phyloP scores from a whole-genome alignment of 768 basidiomycete genomes.

The Nidularia pulvinata region DNA sequence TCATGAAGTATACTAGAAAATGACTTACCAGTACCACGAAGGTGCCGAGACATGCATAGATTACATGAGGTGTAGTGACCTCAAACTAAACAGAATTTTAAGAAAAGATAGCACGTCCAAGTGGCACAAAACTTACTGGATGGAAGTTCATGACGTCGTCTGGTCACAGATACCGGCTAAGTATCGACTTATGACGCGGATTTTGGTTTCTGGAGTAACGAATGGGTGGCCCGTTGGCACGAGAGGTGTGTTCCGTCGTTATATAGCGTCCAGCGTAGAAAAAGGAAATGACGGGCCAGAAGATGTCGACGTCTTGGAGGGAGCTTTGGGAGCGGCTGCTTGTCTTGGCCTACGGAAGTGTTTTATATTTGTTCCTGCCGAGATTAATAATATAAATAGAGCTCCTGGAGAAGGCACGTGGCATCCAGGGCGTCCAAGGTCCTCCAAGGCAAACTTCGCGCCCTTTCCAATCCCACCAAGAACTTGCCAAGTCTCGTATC shows the following conservation, averaged over 20 bases:
- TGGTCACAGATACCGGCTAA: too few relatives aligned
- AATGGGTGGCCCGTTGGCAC: too few relatives aligned
- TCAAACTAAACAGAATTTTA: conserved; percentile 43
- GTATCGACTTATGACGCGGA: too few relatives aligned
- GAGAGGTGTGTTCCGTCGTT: too few relatives aligned
- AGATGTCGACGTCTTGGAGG: conserved; percentile 7
- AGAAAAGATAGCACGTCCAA: conserved; percentile 3
- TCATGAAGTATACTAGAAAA: neutral
- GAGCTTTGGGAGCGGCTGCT: too few relatives aligned
- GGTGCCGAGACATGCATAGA: conserved; percentile 77
- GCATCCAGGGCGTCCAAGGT: neutral
- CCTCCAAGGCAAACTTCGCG: conserved; percentile 1
- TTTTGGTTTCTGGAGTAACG: too few relatives aligned
- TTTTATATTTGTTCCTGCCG: conserved; percentile 19
- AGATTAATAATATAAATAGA: conserved; percentile 4
- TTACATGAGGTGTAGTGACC: conserved; percentile 69
- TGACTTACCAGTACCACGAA: conserved; percentile 76
- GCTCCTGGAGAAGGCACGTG: conserved; percentile 10
- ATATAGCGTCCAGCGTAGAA: neutral
- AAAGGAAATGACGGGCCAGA: conserved; percentile 10
- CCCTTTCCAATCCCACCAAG: too few relatives aligned
- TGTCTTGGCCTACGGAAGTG: conserved; percentile 8
- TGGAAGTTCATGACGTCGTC: conserved; percentile 12
- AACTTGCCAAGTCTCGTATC: too few relatives aligned
- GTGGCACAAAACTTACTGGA: conserved; percentile 34